phyloP scores from a whole-genome alignment of 352 stramenopile species.

The Phytophthora chlamydospora region DNA sequence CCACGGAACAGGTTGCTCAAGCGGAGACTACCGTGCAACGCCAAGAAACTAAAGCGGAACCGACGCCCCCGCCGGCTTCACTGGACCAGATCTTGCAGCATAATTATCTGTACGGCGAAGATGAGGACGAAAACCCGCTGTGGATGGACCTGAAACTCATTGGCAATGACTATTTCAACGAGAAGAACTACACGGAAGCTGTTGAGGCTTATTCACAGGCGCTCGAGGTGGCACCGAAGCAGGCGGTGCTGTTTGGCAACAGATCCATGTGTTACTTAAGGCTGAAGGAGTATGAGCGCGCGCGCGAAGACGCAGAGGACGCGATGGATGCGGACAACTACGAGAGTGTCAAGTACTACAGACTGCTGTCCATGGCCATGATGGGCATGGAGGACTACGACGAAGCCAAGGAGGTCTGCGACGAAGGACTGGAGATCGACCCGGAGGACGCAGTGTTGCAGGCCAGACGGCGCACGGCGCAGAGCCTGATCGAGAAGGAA shows the following conservation, averaged over 20 bases:
- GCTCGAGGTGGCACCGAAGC: conserved; percentile 28
- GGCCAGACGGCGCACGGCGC: conserved; percentile 19
- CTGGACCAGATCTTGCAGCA: conserved; percentile 38
- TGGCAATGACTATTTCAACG: conserved; percentile 42
- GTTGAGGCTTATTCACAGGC: conserved; percentile 40
- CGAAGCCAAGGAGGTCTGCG: conserved; percentile 41
- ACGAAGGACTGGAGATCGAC: conserved; percentile 42
- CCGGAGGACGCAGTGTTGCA: conserved; percentile 27
- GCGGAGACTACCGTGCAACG: background rate
- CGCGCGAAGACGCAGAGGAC: conserved; percentile 43
- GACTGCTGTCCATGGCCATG: conserved; percentile 39
- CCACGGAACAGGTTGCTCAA: background rate
- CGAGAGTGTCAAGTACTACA: conserved; percentile 44
- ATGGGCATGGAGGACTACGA: conserved; percentile 45
- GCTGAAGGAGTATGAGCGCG: conserved; percentile 35
- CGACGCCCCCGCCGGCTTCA: conserved; percentile 15
- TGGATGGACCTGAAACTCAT: conserved; percentile 44
- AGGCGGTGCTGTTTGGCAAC: conserved; percentile 45
- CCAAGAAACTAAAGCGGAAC: background rate
- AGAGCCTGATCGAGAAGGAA: conserved; percentile 23
- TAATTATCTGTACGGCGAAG: conserved; percentile 26
- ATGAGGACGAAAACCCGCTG: conserved; percentile 26
- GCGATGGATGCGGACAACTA: conserved; percentile 37
- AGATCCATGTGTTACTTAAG: conserved; percentile 39
- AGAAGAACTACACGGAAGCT: conserved; percentile 39